A percentile compares a stretch with the other conserved stretches of the same genome.
Evolutionary conservation across 2,329 filamentous ascomycete genomes (phyloP).

Genomic region (Exophiala bonariae): DNA sequence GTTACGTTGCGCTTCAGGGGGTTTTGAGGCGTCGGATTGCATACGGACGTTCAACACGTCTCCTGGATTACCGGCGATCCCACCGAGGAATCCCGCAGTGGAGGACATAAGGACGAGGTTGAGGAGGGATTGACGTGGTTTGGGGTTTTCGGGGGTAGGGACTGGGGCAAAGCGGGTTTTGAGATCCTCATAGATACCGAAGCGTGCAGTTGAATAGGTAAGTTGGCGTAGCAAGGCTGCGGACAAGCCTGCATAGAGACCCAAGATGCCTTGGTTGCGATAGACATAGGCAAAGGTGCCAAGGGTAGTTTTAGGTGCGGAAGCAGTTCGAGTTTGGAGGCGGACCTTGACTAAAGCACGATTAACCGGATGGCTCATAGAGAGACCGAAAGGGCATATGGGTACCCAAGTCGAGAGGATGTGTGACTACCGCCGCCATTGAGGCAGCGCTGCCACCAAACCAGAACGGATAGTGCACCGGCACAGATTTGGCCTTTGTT

Average conservation of each 20-base stretch:
- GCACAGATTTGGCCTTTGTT: conserved; percentile 25
- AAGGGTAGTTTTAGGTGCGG: conserved; percentile 76
- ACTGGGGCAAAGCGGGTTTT: conserved; percentile 67
- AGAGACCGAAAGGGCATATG: neutral
- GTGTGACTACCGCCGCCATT: conserved; percentile 86
- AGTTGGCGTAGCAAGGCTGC: conserved; percentile 90
- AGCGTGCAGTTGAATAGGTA: conserved; percentile 94
- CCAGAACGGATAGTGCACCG: conserved; percentile 76
- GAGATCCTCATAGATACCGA: conserved; percentile 93
- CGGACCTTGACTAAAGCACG: conserved; percentile 73
- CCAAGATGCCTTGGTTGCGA: conserved; percentile 70
- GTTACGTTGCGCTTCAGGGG: conserved; percentile 71
- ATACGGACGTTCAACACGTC: conserved; percentile 98
- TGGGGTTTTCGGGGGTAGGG: conserved; percentile 40
- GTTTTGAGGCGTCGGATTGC: conserved; percentile 87
- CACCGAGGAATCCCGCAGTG: conserved; percentile 81
- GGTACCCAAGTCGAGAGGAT: conserved; percentile 85
- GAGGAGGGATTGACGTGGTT: conserved; percentile 56
- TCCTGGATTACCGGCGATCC: conserved; percentile 87
- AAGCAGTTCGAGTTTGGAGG: conserved; percentile 77
- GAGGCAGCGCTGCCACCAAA: conserved; percentile 94
- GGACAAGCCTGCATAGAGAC: conserved; percentile 87
- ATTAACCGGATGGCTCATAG: no score
- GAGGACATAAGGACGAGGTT: conserved; percentile 81
- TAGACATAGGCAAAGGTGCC: conserved; percentile 83